phyloP scores from a whole-genome alignment of 305 asterid genomes.

The Fraxinus latifolia region DNA sequence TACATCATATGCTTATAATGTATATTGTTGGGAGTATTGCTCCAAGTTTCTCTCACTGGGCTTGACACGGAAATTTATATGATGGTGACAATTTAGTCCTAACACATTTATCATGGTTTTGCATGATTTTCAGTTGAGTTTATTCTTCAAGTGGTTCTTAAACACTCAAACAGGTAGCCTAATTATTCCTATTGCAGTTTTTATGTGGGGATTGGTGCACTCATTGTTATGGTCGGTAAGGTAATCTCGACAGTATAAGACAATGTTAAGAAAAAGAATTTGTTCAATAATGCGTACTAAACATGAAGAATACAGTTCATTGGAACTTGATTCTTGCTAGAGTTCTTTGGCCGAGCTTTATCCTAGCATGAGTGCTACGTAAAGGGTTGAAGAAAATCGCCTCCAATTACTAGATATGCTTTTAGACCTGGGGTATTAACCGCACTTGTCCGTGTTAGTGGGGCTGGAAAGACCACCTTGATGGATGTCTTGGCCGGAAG shows the following conservation, averaged over 20 bases:
- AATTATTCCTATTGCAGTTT: neutral
- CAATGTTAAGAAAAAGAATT: neutral
- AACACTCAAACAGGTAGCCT: neutral
- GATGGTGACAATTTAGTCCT: neutral
- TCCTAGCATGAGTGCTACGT: neutral
- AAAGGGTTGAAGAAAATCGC: neutral
- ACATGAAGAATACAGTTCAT: neutral
- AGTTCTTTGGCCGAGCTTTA: neutral
- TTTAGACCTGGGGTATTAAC: neutral
- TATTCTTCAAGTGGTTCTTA: neutral
- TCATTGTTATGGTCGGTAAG: neutral
- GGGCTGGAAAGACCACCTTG: neutral
- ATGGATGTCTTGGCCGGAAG: neutral
- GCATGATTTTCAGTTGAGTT: neutral
- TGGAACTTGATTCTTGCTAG: neutral
- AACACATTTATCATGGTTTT: neutral
- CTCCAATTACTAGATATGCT: neutral
- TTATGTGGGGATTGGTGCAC: neutral
- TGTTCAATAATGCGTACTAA: neutral
- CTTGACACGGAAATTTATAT: constrained; percentile 5
- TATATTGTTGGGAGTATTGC: constrained; percentile 21
- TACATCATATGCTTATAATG: constrained; percentile 22
- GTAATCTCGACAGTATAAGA: neutral
- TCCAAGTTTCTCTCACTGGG: constrained; percentile 3
- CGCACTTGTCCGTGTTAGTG: neutral